phyloP scores from a whole-genome alignment of 202 grass and related monocot genomes.

The Brachypodium distachyon region DNA sequence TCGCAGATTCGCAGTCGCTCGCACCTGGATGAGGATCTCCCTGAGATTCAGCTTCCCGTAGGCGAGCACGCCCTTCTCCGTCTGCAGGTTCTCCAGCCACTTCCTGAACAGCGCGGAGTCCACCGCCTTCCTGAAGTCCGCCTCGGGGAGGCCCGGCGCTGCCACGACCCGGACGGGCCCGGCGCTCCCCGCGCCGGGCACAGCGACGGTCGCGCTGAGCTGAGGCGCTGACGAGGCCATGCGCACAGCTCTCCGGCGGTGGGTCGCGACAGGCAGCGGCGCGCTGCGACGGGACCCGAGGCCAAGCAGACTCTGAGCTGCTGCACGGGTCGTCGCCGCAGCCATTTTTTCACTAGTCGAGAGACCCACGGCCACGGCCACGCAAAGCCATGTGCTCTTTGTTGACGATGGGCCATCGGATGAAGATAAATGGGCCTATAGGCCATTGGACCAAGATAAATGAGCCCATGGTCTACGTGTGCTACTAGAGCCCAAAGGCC shows the following conservation, averaged over 20 bases:
- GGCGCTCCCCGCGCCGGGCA: slow-evolving; percentile 42
- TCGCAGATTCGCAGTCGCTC: too few relatives aligned
- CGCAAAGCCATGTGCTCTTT: neutral
- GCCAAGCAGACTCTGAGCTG: slow-evolving; percentile 3
- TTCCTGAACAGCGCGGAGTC: slow-evolving; percentile 59
- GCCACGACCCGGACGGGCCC: slow-evolving; percentile 39
- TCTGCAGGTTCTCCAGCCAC: slow-evolving; percentile 72
- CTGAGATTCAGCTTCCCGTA: slow-evolving; percentile 44
- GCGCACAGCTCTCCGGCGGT: neutral
- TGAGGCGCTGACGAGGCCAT: slow-evolving; percentile 40
- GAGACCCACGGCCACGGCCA: too few relatives aligned
- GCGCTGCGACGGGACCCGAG: neutral
- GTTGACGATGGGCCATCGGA: too few relatives aligned
- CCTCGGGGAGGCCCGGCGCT: slow-evolving; percentile 54
- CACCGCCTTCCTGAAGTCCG: slow-evolving; percentile 66
- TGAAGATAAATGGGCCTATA: too few relatives aligned
- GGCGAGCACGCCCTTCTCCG: slow-evolving; percentile 68
- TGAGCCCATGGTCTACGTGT: too few relatives aligned
- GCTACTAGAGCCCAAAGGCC: neutral
- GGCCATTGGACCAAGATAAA: too few relatives aligned
- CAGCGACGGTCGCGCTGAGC: slow-evolving; percentile 16
- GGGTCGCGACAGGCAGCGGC: neutral
- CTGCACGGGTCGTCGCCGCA: neutral
- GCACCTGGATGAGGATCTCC: slow-evolving; percentile 75
- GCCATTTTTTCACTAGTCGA: neutral